Evolutionary conservation across 192 early-diverging fungal species (phyloP).

Genomic region (Kickxella alabastrina): DNA sequence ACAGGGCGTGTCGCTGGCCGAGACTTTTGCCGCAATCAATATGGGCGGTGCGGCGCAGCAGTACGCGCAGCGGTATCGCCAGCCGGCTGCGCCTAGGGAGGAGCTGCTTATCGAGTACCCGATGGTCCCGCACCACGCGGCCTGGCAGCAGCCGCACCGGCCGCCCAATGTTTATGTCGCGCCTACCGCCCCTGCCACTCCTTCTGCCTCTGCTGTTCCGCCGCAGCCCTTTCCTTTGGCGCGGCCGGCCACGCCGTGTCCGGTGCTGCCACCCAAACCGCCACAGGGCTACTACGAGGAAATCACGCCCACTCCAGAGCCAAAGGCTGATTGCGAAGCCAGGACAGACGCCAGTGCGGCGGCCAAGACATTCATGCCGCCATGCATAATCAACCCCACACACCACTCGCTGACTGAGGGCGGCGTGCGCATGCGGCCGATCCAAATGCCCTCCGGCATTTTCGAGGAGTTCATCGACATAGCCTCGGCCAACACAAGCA

Average conservation of each 20-base stretch:
- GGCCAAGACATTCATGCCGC: constrained; percentile 22
- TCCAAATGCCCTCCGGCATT: constrained; percentile 64
- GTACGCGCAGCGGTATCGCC: too few species aligned
- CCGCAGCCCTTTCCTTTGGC: background rate
- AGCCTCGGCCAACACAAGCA: constrained; percentile 65
- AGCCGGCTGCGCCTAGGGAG: too few species aligned
- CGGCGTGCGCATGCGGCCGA: constrained; percentile 60
- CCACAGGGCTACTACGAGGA: constrained; percentile 29
- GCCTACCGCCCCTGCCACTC: background rate
- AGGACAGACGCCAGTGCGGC: background rate
- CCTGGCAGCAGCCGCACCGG: too few species aligned
- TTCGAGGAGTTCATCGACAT: constrained; percentile 67
- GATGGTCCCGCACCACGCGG: too few species aligned
- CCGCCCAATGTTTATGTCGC: too few species aligned
- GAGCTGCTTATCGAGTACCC: too few species aligned
- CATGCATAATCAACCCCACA: constrained; percentile 24
- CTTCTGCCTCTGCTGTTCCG: background rate
- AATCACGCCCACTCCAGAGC: background rate
- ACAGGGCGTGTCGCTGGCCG: background rate
- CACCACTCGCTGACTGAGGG: constrained; percentile 52
- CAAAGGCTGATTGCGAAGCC: background rate
- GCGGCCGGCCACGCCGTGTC: too few species aligned
- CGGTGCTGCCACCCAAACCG: constrained; percentile 43
- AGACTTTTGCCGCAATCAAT: background rate
- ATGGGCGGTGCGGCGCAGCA: too few species aligned